A percentile compares a stretch with the other conserved stretches of the same genome.
phyloP scores from a whole-genome alignment of 495 filamentous ascomycete species.

The Hypoxylon crocopeplum region DNA sequence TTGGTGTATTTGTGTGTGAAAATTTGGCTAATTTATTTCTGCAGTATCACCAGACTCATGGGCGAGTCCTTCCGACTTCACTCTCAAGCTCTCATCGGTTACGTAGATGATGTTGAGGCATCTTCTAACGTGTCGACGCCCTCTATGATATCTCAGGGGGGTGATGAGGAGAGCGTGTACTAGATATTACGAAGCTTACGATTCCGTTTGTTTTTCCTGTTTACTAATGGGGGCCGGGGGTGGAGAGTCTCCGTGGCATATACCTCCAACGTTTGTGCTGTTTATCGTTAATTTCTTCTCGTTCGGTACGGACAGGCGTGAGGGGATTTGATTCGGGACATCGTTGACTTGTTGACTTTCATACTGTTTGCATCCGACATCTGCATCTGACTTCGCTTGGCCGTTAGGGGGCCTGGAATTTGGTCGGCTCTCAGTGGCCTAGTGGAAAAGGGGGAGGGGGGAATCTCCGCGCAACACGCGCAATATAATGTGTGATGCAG shows the following conservation, averaged over 20 bases:
- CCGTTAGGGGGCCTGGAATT: slow-evolving; percentile 54
- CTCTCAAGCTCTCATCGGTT: slow-evolving; percentile 90
- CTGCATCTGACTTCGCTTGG: slow-evolving; percentile 52
- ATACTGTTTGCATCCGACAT: slow-evolving; percentile 47
- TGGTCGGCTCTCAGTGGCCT: slow-evolving; percentile 42
- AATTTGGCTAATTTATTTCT: slow-evolving; percentile 53
- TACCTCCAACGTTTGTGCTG: slow-evolving; percentile 50
- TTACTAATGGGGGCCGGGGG: slow-evolving; percentile 39
- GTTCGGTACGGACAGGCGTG: slow-evolving; percentile 42
- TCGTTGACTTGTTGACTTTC: slow-evolving; percentile 39
- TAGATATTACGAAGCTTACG: slow-evolving; percentile 54
- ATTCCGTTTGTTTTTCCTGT: slow-evolving; percentile 52
- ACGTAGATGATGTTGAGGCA: slow-evolving; percentile 77
- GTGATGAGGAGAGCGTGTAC: slow-evolving; percentile 67
- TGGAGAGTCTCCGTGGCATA: slow-evolving; percentile 56
- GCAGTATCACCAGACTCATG: slow-evolving; percentile 95
- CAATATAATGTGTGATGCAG: slow-evolving; percentile 61
- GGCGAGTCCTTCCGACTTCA: slow-evolving; percentile 98
- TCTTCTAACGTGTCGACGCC: slow-evolving; percentile 65
- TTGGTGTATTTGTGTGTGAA: neutral
- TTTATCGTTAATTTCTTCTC: slow-evolving; percentile 38
- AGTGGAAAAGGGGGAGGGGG: slow-evolving; percentile 41
- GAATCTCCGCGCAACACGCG: slow-evolving; percentile 50
- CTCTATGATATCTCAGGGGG: slow-evolving; percentile 67
- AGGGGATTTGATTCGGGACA: slow-evolving; percentile 35